Evolutionary conservation across 2,329 filamentous ascomycete genomes (phyloP).

Genomic region (Nemania abortiva): DNA sequence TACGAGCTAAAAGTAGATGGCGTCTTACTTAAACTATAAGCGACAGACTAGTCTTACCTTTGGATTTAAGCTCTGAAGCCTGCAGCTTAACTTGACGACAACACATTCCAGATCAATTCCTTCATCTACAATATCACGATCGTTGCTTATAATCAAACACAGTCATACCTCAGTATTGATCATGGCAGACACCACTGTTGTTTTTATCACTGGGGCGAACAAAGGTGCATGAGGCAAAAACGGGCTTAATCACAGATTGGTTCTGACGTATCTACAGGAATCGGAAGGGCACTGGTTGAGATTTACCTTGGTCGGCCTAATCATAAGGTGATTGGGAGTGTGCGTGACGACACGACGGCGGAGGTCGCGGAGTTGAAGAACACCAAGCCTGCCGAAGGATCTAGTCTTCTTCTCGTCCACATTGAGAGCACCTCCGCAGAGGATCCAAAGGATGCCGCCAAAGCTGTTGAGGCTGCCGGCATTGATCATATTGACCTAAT

Average conservation of each 20-base stretch:
- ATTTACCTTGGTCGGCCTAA: slow-evolving; percentile 3
- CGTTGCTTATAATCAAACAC: not conserved
- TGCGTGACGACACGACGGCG: slow-evolving; percentile 10
- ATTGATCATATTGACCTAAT: slow-evolving; percentile 20
- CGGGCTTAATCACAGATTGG: too few relatives aligned
- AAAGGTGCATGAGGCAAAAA: not conserved
- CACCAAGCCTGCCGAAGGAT: not conserved
- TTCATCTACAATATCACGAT: too few relatives aligned
- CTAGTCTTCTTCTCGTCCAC: slow-evolving; percentile 15
- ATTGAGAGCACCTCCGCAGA: slow-evolving; percentile 18
- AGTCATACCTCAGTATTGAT: not conserved
- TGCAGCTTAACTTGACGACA: too few relatives aligned
- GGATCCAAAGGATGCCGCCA: slow-evolving; percentile 11
- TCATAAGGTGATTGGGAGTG: slow-evolving; percentile 22
- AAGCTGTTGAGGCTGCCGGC: not conserved
- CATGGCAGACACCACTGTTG: slow-evolving; percentile 8
- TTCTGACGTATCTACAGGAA: not conserved
- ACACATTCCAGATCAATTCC: too few relatives aligned
- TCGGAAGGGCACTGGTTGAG: not conserved
- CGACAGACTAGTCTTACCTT: too few relatives aligned
- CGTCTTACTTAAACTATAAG: too few relatives aligned
- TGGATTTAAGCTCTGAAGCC: too few relatives aligned
- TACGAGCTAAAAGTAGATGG: too few relatives aligned
- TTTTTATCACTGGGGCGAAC: slow-evolving; percentile 9
- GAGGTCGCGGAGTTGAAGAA: not conserved